Conservation (phyloP, 208 protist species). For the Trypanosoma melophagium region DNA sequence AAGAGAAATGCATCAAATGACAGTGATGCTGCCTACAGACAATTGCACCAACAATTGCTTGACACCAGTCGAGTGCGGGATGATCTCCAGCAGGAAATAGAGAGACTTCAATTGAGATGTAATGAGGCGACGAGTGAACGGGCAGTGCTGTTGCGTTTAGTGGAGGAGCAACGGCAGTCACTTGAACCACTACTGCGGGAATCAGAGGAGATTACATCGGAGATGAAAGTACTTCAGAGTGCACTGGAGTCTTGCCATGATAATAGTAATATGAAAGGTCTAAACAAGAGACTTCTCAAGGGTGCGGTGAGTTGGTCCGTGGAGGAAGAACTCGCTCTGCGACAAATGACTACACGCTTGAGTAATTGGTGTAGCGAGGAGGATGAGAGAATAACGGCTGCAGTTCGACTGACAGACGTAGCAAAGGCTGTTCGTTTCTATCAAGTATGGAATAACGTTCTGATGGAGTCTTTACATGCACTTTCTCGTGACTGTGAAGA, state of each 20-base stretch:
- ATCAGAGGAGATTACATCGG: background rate
- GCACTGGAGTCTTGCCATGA: background rate
- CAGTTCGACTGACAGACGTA: background rate
- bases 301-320: background rate
- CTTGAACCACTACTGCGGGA: constrained; percentile 2
- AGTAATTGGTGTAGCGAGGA: constrained; percentile 8
- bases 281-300: background rate
- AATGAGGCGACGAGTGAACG: background rate
- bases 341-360: background rate
- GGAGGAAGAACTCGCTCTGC: constrained; percentile 4
- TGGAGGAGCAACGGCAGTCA: background rate
- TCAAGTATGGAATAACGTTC: constrained; percentile 13
- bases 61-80: constrained; percentile 6
- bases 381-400: background rate
- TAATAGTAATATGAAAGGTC: background rate
- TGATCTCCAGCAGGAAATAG: background rate
- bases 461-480: background rate
- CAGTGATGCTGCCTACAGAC: background rate
- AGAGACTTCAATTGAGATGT: constrained; percentile 1
- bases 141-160: background rate
- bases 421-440: constrained; percentile 14
- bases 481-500: background rate
- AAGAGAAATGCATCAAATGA: background rate
- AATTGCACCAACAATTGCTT: constrained; percentile 3
- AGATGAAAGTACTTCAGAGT: background rate